Base-by-base conservation (phyloP, 768 basidiomycete genomes). In the Pleurotus salmoneostramineus region DNA sequence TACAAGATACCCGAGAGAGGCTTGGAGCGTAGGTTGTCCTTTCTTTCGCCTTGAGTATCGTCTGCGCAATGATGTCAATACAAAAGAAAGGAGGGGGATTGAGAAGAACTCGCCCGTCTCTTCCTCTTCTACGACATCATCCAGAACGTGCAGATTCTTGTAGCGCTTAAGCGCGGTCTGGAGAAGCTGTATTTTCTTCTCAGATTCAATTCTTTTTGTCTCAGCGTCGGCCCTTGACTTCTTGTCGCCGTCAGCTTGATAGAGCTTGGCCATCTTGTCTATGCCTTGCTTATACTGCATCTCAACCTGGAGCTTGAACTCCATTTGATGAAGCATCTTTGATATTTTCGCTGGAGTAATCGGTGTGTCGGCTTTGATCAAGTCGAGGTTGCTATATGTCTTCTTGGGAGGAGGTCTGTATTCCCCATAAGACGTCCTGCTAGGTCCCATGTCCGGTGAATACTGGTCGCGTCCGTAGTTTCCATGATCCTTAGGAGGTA, bases 241-340 rank as follows among this genome's bases (percentile, higher is more conserved):
- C 83, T 96, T 96, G 78, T 99, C 97, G 56, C 95, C 96, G 66
- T 99, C 97, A 4, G 90, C 92, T 66, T 93, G 87, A 71, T 98
- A 98, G 34, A 98, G 81, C 72, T 91, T 95, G 37, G 89, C 91
- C 97, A 99, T 99, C 78, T 98, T 98, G 75, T 98, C 95, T 62
- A 98, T 97, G 43, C 97, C 97, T 70, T 88, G 83, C 79, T 95
- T 96, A 79, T 98, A 98, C 74, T 98, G 95, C 76, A 90, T 84
- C 74, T 99, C 97, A 62, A 99, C 93, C 72, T 96, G 93, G 56
- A 98, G 86, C 76, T 99, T 99, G 84, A 98, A 99, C 74, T 98
- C 95, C 61, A 99, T 87, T 72, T 98, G 95, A 73, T 98, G 95
- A 50, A 98, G 84, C 95, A 98, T 98, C 64, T 85, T 85, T 43